A percentile compares a stretch with the other conserved stretches of the same genome.
Conservation (phyloP, 345 rosid species). For the Diplotaxis tenuifolia region DNA sequence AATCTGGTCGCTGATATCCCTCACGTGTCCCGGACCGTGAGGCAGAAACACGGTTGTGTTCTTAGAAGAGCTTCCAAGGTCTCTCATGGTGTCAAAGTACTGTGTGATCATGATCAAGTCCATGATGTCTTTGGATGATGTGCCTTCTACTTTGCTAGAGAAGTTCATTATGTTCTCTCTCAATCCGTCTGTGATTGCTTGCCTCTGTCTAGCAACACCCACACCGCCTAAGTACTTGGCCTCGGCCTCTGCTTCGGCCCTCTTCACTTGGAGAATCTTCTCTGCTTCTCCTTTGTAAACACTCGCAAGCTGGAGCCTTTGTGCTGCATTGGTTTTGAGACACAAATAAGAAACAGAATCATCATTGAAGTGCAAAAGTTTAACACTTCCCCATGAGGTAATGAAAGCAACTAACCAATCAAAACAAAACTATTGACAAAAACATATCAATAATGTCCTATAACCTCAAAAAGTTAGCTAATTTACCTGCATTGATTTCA, state of each 20-base stretch:
- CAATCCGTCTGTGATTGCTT: constrained; percentile 93
- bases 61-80: constrained; percentile 86
- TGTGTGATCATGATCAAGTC: constrained; percentile 97
- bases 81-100: constrained; percentile 92
- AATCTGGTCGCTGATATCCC: constrained; percentile 81
- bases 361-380: not conserved
- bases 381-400: not conserved
- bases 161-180: constrained; percentile 94
- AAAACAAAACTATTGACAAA: not conserved
- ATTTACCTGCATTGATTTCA: constrained; percentile 94
- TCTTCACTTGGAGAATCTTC: constrained; percentile 80
- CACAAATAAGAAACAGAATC: not conserved
- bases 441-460: not conserved
- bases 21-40: constrained; percentile 96
- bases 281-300: constrained; percentile 99
- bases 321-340: constrained; percentile 54
- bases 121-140: constrained; percentile 94
- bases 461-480: not conserved
- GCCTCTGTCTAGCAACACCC: constrained; percentile 97
- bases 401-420: not conserved
- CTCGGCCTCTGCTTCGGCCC: constrained; percentile 95
- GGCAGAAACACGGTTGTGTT: constrained; percentile 95
- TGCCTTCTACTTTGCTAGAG: constrained; percentile 86
- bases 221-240: constrained; percentile 94
- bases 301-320: constrained; percentile 97